Conservation (phyloP, 176 grass and related monocot genomes). For the Pharus latifolius region DNA sequence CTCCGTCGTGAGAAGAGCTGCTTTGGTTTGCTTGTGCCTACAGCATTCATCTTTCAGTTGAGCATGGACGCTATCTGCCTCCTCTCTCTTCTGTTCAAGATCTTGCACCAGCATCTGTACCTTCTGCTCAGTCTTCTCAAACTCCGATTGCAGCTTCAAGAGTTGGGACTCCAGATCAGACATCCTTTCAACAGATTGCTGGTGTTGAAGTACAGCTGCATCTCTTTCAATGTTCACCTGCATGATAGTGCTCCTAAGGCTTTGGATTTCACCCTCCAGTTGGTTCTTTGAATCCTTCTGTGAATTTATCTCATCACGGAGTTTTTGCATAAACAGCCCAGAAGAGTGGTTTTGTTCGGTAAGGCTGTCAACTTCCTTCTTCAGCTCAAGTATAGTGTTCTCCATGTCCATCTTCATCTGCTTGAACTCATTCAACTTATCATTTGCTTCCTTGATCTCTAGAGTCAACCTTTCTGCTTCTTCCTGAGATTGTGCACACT, state of each 20-base stretch:
- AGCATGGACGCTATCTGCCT: slow-evolving; percentile 13
- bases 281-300: slow-evolving; percentile 46
- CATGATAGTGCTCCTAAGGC: slow-evolving; percentile 31
- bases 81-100: slow-evolving; percentile 29
- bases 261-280: slow-evolving; percentile 53
- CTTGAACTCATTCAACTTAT: slow-evolving; percentile 42
- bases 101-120: slow-evolving; percentile 34
- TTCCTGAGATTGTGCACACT: slow-evolving; percentile 35
- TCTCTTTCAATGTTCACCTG: slow-evolving; percentile 29
- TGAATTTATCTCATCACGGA: slow-evolving; percentile 26
- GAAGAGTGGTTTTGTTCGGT: slow-evolving; percentile 56
- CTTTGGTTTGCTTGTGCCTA: slow-evolving; percentile 35
- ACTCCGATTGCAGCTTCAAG: slow-evolving; percentile 27
- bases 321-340: slow-evolving; percentile 38
- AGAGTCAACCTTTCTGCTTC: slow-evolving; percentile 37
- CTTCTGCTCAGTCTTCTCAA: slow-evolving; percentile 32
- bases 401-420: slow-evolving; percentile 42
- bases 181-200: slow-evolving; percentile 22
- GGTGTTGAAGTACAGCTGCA: slow-evolving; percentile 22
- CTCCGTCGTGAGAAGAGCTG: slow-evolving; percentile 24
- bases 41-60: slow-evolving; percentile 32
- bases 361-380: slow-evolving; percentile 47
- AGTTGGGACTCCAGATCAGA: slow-evolving; percentile 22
- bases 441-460: slow-evolving; percentile 36
- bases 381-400: slow-evolving; percentile 44